Evolutionary conservation across 257 asterid genomes (phyloP).

Genomic region (Solanum tarapatanum): DNA sequence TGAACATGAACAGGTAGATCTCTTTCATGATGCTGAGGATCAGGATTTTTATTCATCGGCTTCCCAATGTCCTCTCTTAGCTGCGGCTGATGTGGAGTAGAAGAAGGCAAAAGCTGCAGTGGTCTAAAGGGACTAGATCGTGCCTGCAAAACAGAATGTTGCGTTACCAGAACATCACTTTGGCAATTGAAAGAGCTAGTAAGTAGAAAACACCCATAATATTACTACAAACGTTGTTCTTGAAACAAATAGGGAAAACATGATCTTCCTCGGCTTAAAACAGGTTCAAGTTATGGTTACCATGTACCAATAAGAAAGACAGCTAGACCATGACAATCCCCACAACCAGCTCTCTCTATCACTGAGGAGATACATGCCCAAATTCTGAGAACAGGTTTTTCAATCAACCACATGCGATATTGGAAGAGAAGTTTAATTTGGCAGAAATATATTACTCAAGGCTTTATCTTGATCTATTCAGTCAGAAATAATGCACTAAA

Average conservation of each 20-base stretch:
- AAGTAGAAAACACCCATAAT: not conserved
- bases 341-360: not conserved
- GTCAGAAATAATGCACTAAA: not conserved
- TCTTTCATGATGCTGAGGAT: slow-evolving; percentile 3
- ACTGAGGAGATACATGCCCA: not conserved
- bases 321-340: not conserved
- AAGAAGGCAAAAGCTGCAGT: not conserved
- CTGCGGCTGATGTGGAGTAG: slow-evolving; percentile 1
- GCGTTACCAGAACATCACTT: not conserved
- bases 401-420: not conserved
- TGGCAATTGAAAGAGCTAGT: not conserved
- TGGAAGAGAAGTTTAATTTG: not conserved
- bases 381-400: not conserved
- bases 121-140: not conserved
- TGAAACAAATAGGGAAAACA: not conserved
- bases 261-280: not conserved
- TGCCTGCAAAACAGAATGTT: not conserved
- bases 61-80: slow-evolving; percentile 2
- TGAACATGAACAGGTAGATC: not conserved
- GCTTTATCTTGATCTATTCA: not conserved
- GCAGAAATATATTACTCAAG: not conserved
- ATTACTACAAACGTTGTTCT: not conserved
- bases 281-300: not conserved
- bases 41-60: not conserved
- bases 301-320: not conserved